phyloP scores from a whole-genome alignment of 306 rosid genomes.

The Cyamopsis tetragonoloba region DNA sequence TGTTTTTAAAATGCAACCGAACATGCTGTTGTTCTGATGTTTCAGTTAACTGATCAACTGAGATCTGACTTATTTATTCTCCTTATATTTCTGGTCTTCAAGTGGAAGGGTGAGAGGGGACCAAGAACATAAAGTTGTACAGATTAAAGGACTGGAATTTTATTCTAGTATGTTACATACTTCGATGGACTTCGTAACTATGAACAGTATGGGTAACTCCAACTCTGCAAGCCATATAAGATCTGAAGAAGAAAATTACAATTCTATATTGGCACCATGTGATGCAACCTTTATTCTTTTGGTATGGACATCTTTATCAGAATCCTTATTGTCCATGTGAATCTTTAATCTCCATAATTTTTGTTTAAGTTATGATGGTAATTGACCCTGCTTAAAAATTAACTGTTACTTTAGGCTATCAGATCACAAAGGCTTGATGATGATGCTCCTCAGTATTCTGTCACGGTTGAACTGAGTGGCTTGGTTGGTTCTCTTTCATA shows the following conservation, averaged over 20 bases:
- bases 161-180: slow-evolving; percentile 58
- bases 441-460: slow-evolving; percentile 62
- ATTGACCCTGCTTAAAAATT: no score
- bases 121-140: slow-evolving; percentile 68
- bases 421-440: slow-evolving; percentile 69
- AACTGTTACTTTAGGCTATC: no score
- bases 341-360: slow-evolving; percentile 8
- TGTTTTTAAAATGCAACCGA: no score
- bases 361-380: not conserved
- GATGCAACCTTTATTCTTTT: slow-evolving; percentile 63
- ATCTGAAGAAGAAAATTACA: slow-evolving; percentile 33
- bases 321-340: not conserved
- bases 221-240: slow-evolving; percentile 22
- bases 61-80: slow-evolving; percentile 22
- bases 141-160: slow-evolving; percentile 70
- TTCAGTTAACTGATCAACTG: slow-evolving; percentile 9
- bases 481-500: slow-evolving; percentile 58
- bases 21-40: slow-evolving; percentile 11
- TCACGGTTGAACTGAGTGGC: slow-evolving; percentile 65
- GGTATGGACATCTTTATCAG: slow-evolving; percentile 46
- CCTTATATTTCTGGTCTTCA: slow-evolving; percentile 49
- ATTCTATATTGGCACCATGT: slow-evolving; percentile 76
- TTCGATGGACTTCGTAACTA: slow-evolving; percentile 37
- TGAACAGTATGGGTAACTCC: slow-evolving; percentile 36
- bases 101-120: slow-evolving; percentile 53